These are phyloP conservation scores for Sisymbrium altissimum DNA, from an alignment of 345 rosid genomes.

Conservation along the genomic window DNA sequence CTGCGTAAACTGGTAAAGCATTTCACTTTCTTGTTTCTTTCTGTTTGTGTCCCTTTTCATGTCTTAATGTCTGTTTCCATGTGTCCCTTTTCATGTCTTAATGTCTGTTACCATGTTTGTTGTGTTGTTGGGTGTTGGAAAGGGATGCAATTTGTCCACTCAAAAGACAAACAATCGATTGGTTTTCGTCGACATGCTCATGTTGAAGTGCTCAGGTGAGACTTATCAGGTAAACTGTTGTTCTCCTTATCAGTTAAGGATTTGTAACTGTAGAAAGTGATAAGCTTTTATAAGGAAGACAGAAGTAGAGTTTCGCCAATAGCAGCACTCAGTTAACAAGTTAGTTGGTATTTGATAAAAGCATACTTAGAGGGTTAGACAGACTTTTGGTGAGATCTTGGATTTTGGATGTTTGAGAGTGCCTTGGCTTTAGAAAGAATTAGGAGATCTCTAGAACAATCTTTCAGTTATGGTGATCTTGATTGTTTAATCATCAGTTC, in stretches of 20 bases:
- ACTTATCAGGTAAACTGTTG: conserved; percentile 39
- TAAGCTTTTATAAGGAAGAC: background rate
- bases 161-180: conserved; percentile 61
- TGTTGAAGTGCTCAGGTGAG: conserved; percentile 72
- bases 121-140: background rate
- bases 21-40: background rate
- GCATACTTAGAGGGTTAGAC: background rate
- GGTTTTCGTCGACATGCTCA: conserved; percentile 72
- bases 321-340: background rate
- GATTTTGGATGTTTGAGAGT: background rate
- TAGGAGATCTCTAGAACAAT: background rate
- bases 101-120: background rate
- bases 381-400: background rate
- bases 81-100: background rate
- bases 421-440: background rate
- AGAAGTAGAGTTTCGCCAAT: background rate
- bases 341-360: background rate
- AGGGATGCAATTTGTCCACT: conserved; percentile 79
- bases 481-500: background rate
- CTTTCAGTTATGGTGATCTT: background rate
- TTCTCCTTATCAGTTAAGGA: background rate
- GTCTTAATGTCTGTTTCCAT: background rate
- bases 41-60: background rate
- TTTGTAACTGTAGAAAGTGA: background rate
- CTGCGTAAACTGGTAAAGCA: conserved; percentile 64